Base-by-base conservation (phyloP, 768 basidiomycete species). In the Pleurotus cornucopiae region DNA sequence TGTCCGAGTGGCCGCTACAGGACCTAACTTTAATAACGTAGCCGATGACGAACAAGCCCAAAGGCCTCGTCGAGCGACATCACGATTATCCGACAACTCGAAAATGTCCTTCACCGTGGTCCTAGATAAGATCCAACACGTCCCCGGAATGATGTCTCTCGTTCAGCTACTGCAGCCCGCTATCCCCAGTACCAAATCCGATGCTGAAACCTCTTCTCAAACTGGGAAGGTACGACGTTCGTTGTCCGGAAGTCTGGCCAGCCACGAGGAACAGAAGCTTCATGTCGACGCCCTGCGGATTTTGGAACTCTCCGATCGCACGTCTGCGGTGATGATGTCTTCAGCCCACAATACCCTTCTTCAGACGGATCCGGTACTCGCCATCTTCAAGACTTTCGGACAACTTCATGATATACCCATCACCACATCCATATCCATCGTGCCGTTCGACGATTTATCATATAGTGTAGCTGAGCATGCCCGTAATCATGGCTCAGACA, bases 141-240 rank as follows among this genome's bases (percentile, higher is more conserved):
- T 98, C 0, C 88, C 94, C 0, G 83, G 89, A 6, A 85, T 92
- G 70, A 95, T 99, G 93, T 83, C 91, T 0, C 73, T 99, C 54
- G 84, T 90, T 0, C 89, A 95, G 64, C 83, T 98, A 55, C 74
- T 98, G 41, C 85, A 86, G 47, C 73, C 75, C 2, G 44, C 69
- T 11, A 40, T 64, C 6, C 48, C 62, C 1, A 9, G 37, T 37
- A 40, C 39, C 16, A 34, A 9, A 34, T 34, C 9, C 9, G 30
- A 34, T 11, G 30, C 11, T 7, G 30, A 34, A 34, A 34, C 11
- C 30, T 34, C 30, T 4, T 34, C 30, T 34, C 30, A 34, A 1
- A 34, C 30, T 2, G 30, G 30, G 30, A 54, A 55, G 18, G 58
- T 54, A 4, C 37, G 43, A 44, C 38, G 41, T 26, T 14, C 55